Evolutionary conservation across 805 yeast genomes (phyloP), one percentile per base, ranked within the genome.

Genomic region (Candida anglica): DNA sequence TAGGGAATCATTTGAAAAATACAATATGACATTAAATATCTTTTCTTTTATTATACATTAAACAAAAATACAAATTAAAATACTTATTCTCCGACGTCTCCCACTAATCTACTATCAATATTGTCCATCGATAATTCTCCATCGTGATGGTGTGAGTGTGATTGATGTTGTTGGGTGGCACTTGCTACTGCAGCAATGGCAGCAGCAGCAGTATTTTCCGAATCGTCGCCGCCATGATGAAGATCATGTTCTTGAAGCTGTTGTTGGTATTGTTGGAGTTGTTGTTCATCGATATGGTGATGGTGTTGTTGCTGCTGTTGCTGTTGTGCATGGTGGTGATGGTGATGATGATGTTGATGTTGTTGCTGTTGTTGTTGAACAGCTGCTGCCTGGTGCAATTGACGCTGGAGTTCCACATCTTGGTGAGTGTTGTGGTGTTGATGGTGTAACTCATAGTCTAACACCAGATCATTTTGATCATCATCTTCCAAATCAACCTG

Each of bases 111-210:
- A 41, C 66, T 60, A 42, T 66, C 73, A 36, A 66, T 66, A 44
- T 66, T 66, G 33, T 65, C 71, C 58, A 66, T 66, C 13, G 67
- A 55, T 37, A 66, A 52, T 27, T 60, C 67, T 22, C 50, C 50
- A 24, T 45, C 49, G 27, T 51, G 56, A 28, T 43, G 41, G 32
- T 48, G 52, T 25, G 41, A 45, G 25, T 45, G 45, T 25, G 47
- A 45, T n/a, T 46, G 52, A 32, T 52, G 50, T 6, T 58, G 48
- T 5, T 62, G 63, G 38, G 50, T 53, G 13, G 64, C 63, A 14
- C 57, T 66, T 3, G 69, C 67, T 9, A 70, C 71, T 34, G 60
- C 61, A 2, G 68, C 69, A 15, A 67, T 69, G 2, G 68, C 71
- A 5, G 66, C 81, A 16, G 47, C 51, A 13, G 56, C 57, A 30